Conservation (phyloP, 345 rosid species). For the Clarkia xantiana region DNA sequence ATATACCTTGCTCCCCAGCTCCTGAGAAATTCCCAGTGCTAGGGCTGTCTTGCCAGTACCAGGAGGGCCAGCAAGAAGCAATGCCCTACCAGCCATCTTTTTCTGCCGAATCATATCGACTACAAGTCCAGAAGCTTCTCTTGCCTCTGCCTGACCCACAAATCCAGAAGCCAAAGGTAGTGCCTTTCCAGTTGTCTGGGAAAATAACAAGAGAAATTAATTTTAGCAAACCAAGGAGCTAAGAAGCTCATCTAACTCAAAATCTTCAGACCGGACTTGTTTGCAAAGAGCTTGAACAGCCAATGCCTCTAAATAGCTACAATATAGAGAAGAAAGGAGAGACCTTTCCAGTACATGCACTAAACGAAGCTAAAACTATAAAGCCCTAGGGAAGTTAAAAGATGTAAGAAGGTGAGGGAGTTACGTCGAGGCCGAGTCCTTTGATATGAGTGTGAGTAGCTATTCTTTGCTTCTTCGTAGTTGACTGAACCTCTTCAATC, state of each 20-base stretch:
- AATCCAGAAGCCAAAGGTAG: slow-evolving; percentile 77
- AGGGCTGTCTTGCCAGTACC: slow-evolving; percentile 98
- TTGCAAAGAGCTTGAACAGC: too few relatives aligned
- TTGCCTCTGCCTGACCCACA: slow-evolving; percentile 88
- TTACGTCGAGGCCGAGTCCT: slow-evolving; percentile 97
- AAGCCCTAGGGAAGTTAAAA: background rate
- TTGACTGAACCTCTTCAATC: slow-evolving; percentile 93
- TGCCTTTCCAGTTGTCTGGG: slow-evolving; percentile 60
- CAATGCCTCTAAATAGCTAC: too few relatives aligned
- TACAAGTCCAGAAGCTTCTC: slow-evolving; percentile 95
- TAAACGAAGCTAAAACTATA: background rate
- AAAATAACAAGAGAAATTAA: slow-evolving; percentile 1
- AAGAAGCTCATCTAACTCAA: too few relatives aligned
- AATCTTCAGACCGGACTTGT: too few relatives aligned
- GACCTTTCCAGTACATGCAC: too few relatives aligned
- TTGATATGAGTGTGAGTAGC: slow-evolving; percentile 97
- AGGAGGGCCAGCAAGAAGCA: slow-evolving; percentile 89
- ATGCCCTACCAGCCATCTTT: slow-evolving; percentile 98
- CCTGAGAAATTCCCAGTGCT: slow-evolving; percentile 91
- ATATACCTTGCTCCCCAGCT: slow-evolving; percentile 72
- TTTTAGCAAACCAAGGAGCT: background rate
- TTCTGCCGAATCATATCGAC: slow-evolving; percentile 94
- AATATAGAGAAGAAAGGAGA: too few relatives aligned
- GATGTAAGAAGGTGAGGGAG: background rate
- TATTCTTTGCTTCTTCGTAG: slow-evolving; percentile 86